Percentiles rank a stretch among this genome's conserved stretches.
These are phyloP conservation scores for Mycena belliarum DNA, from an alignment of 768 basidiomycete species.

Conservation along the genomic window DNA sequence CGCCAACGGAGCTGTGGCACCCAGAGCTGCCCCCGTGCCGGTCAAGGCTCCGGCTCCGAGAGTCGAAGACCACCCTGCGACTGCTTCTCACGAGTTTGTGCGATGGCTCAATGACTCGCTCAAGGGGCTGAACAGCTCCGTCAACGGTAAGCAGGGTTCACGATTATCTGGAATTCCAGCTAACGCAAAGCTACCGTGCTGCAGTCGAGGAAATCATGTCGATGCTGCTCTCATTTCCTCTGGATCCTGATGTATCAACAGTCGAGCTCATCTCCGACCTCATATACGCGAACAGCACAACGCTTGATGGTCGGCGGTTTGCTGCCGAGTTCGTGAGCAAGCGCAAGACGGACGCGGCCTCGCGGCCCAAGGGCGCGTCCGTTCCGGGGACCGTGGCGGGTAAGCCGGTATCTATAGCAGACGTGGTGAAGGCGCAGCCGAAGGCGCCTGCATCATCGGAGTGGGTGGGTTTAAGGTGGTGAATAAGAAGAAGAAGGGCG, in stretches of 20 bases:
- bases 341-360: slow-evolving; percentile 78
- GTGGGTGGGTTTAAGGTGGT: slow-evolving; percentile 92
- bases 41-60: slow-evolving; percentile 39
- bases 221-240: slow-evolving; percentile 92
- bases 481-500: slow-evolving; percentile 92
- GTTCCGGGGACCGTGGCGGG: slow-evolving; percentile 37
- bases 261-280: slow-evolving; percentile 93
- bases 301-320: slow-evolving; percentile 92
- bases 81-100: slow-evolving; percentile 88
- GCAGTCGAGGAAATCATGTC: slow-evolving; percentile 94
- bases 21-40: slow-evolving; percentile 38
- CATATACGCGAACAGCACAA: slow-evolving; percentile 93
- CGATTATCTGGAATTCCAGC: neutral
- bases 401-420: slow-evolving; percentile 75
- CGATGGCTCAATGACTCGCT: slow-evolving; percentile 88
- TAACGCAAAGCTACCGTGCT: slow-evolving; percentile 1
- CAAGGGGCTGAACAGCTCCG: slow-evolving; percentile 71
- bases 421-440: slow-evolving; percentile 88
- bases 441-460: slow-evolving; percentile 69
- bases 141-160: slow-evolving; percentile 58
- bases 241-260: slow-evolving; percentile 82
- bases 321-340: slow-evolving; percentile 88
- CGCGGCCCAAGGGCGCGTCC: slow-evolving; percentile 46
- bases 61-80: slow-evolving; percentile 60
- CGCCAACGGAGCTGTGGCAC: slow-evolving; percentile 35